Evolutionary conservation across 2,329 filamentous ascomycete species (phyloP).

Genomic region (Biscogniauxia mediterranea): DNA sequence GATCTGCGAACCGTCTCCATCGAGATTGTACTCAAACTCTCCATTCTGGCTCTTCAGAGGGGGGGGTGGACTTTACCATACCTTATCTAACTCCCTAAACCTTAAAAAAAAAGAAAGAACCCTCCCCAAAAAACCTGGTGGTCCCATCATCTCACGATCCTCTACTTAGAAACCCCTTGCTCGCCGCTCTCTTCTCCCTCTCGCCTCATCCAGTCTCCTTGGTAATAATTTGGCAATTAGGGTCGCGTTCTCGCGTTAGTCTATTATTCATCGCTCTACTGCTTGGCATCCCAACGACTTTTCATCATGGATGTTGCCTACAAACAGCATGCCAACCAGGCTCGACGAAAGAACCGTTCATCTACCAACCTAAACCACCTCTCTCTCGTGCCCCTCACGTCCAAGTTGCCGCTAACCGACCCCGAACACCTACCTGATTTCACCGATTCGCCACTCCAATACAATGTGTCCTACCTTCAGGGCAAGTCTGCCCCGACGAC

Average conservation of each 20-base stretch:
- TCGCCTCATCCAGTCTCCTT: not conserved
- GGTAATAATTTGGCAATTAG: not conserved
- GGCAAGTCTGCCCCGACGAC: constrained; percentile 64
- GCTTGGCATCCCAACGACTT: not conserved
- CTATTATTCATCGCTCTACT: not conserved
- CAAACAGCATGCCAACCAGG: constrained; percentile 57
- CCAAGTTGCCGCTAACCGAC: constrained; percentile 58
- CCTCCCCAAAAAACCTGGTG: not conserved
- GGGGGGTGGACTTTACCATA: too few relatives aligned
- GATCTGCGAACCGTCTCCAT: not conserved
- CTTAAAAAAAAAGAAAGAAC: too few relatives aligned
- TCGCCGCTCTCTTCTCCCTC: not conserved
- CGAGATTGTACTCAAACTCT: not conserved
- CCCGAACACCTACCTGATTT: constrained; percentile 45
- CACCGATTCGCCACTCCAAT: constrained; percentile 31
- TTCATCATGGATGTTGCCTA: constrained; percentile 57
- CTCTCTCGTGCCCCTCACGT: constrained; percentile 62
- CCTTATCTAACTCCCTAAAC: not conserved
- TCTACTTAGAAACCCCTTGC: not conserved
- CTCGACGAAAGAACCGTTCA: constrained; percentile 58
- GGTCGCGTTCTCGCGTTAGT: not conserved
- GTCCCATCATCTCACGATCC: not conserved
- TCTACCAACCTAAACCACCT: constrained; percentile 59
- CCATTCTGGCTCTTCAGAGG: not conserved
- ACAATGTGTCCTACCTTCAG: constrained; percentile 56